These are phyloP conservation scores for Fraxinus americana DNA, from an alignment of 257 asterid species.

Conservation along the genomic window DNA sequence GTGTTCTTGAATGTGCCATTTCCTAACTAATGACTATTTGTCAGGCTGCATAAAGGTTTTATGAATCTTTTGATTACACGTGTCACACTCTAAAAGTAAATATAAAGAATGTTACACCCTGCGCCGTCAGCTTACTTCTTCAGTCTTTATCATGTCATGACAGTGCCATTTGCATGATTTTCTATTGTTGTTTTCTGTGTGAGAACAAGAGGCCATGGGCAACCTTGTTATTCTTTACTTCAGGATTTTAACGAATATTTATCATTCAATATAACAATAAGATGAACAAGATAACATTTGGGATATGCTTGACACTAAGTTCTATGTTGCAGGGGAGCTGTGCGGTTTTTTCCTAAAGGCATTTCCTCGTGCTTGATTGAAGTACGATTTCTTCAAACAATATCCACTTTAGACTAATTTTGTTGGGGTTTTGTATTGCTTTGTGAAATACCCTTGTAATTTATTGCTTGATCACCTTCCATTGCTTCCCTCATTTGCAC, in stretches of 20 bases:
- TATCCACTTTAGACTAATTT: slow-evolving; percentile 14
- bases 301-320: slow-evolving; percentile 21
- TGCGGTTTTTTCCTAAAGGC: slow-evolving; percentile 87
- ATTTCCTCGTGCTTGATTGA: slow-evolving; percentile 70
- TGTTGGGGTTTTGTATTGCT: background rate
- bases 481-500: slow-evolving; percentile 2
- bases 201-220: background rate
- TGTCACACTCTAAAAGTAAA: background rate
- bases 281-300: background rate
- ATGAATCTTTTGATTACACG: background rate
- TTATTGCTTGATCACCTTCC: background rate
- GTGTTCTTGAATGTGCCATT: background rate
- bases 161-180: background rate
- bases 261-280: slow-evolving; percentile 11
- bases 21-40: background rate
- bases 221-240: background rate
- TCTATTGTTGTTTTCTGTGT: background rate
- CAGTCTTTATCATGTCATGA: background rate
- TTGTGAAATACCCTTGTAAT: background rate
- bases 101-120: background rate
- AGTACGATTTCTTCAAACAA: slow-evolving; percentile 47
- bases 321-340: slow-evolving; percentile 84
- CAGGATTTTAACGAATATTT: slow-evolving; percentile 6
- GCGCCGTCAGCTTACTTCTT: background rate
- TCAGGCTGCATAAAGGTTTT: background rate